These are phyloP conservation scores for Suillus tomentosus DNA, from an alignment of 768 basidiomycete species.

Conservation along the genomic window DNA sequence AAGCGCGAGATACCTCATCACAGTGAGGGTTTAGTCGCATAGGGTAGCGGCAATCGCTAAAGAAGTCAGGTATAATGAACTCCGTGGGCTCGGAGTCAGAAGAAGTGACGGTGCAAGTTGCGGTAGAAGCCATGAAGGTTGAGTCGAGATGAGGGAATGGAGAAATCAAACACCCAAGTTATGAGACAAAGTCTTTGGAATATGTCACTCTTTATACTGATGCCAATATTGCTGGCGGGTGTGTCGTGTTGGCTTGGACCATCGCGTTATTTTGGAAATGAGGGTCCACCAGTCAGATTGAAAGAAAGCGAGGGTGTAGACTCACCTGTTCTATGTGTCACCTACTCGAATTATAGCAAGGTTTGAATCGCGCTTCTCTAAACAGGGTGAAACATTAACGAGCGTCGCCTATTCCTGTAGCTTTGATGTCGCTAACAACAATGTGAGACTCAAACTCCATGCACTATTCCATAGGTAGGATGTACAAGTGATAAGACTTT, in stretches of 20 bases:
- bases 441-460: not conserved
- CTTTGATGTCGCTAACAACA: not conserved
- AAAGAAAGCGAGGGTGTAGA: not conserved
- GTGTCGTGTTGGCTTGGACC: not conserved
- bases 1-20: not conserved
- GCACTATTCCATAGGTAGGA: not conserved
- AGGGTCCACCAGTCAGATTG: not conserved
- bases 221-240: not conserved
- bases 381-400: not conserved
- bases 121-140: not conserved
- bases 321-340: not conserved
- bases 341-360: not conserved
- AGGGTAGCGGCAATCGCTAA: not conserved
- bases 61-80: constrained; percentile 1
- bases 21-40: not conserved
- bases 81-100: not conserved
- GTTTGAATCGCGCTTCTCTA: not conserved
- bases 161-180: not conserved
- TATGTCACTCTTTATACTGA: not conserved
- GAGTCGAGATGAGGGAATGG: not conserved
- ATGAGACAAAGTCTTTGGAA: not conserved
- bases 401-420: not conserved
- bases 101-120: not conserved
- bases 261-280: not conserved
- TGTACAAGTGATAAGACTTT: not conserved